Percentiles rank a stretch among this genome's conserved stretches.
These are phyloP conservation scores for Aspergillus persii DNA, from an alignment of 2,329 filamentous ascomycete genomes.

Conservation along the genomic window DNA sequence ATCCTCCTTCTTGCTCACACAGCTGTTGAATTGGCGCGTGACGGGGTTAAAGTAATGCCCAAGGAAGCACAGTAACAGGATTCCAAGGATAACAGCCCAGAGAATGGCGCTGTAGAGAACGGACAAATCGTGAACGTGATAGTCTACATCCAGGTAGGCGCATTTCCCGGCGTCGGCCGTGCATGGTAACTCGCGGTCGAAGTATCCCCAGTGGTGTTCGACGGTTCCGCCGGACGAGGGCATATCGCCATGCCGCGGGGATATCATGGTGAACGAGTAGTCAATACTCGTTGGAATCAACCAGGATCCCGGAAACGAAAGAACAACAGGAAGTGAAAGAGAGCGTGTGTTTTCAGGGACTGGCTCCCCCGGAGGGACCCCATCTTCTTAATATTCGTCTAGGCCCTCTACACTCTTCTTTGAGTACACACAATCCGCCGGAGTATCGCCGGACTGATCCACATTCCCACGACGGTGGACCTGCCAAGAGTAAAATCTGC, in stretches of 20 bases:
- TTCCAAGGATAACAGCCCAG: constrained; percentile 53
- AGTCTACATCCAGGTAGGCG: constrained; percentile 57
- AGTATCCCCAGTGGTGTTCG: constrained; percentile 58
- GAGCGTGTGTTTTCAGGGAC: background rate
- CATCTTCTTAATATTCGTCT: background rate
- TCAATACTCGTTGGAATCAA: constrained; percentile 1
- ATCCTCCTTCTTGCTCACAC: constrained; percentile 9
- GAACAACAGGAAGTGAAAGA: background rate
- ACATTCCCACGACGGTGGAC: background rate
- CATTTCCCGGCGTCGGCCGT: constrained; percentile 58
- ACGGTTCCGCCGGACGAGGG: constrained; percentile 15
- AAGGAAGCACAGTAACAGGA: constrained; percentile 47
- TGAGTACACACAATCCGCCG: background rate
- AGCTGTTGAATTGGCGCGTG: background rate
- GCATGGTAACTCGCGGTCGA: constrained; percentile 54
- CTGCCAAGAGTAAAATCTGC: constrained; percentile 12
- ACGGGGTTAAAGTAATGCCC: constrained; percentile 17
- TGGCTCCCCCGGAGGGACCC: too few relatives aligned
- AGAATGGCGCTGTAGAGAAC: constrained; percentile 58
- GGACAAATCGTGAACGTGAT: constrained; percentile 52
- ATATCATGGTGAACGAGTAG: constrained; percentile 1
- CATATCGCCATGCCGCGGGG: constrained; percentile 6
- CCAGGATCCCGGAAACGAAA: background rate
- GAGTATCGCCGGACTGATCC: background rate
- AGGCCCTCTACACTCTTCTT: too few relatives aligned